Conservation (phyloP, 2,329 filamentous ascomycete species). For the Talaromyces sp. region DNA sequence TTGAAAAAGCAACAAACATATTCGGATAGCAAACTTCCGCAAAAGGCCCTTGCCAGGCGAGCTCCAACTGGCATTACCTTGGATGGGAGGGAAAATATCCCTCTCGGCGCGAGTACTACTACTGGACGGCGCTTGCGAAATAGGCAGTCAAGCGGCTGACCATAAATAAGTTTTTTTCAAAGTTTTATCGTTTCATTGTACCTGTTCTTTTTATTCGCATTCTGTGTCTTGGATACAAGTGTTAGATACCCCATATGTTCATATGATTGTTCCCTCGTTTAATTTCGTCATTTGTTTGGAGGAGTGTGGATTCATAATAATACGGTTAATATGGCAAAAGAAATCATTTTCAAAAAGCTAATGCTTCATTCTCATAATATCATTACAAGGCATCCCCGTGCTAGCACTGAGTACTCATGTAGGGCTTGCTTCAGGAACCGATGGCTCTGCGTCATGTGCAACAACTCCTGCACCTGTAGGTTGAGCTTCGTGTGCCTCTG, state of each 20-base stretch:
- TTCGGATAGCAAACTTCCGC: slow-evolving; percentile 38
- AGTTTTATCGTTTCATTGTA: background rate
- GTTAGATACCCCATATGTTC: background rate
- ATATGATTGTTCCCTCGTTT: background rate
- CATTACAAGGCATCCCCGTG: background rate
- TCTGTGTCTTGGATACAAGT: slow-evolving; percentile 8
- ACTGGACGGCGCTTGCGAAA: slow-evolving; percentile 26
- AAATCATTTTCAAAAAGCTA: background rate
- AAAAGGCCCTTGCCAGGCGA: slow-evolving; percentile 32
- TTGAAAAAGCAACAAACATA: slow-evolving; percentile 18
- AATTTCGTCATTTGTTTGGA: background rate
- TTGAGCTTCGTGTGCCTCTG: background rate
- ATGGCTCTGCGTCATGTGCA: background rate
- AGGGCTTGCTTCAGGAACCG: background rate
- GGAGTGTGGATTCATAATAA: background rate
- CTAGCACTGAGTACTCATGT: background rate
- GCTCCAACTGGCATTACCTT: slow-evolving; percentile 32
- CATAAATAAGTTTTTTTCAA: background rate
- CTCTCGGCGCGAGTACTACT: slow-evolving; percentile 18
- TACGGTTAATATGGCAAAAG: background rate
- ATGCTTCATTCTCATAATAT: background rate
- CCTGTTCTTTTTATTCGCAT: slow-evolving; percentile 14
- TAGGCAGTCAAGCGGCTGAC: slow-evolving; percentile 22
- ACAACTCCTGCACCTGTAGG: background rate
- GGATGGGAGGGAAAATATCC: slow-evolving; percentile 44